Percentiles rank a stretch among this genome's conserved stretches.
These are phyloP conservation scores for Ganoderma meredithae DNA, from an alignment of 1,284 basidiomycete genomes.

Conservation along the genomic window DNA sequence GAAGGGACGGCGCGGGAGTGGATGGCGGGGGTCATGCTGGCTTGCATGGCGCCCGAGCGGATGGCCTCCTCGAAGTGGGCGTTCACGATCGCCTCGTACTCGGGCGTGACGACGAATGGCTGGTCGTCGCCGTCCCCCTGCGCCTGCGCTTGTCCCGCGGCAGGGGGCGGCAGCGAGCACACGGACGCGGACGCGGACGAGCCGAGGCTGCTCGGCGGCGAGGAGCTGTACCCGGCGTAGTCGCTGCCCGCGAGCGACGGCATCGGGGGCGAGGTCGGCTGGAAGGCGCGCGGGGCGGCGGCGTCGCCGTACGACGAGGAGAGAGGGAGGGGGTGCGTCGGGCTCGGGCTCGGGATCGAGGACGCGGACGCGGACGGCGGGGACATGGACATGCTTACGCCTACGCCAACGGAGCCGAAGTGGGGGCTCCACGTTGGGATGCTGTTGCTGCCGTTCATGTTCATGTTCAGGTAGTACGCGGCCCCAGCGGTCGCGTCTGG, in stretches of 20 bases:
- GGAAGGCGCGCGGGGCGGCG: constrained; percentile 3
- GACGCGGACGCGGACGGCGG: constrained; percentile 3
- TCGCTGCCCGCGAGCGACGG: constrained; percentile 21
- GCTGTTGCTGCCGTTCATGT: too few species aligned
- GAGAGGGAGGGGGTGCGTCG: constrained; percentile 15
- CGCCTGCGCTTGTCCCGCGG: constrained; percentile 12
- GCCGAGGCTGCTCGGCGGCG: constrained; percentile 28
- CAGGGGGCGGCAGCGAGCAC: constrained; percentile 5
- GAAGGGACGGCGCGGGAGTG: constrained; percentile 13
- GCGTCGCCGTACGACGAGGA: constrained; percentile 14
- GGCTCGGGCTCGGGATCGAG: constrained; percentile 20
- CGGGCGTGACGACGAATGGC: constrained; percentile 42
- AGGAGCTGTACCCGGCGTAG: constrained; percentile 27
- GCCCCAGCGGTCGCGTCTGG: background rate
- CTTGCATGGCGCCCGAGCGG: constrained; percentile 40
- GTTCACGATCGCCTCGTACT: constrained; percentile 42
- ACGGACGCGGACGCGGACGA: constrained; percentile 18
- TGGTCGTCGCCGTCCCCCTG: constrained; percentile 36
- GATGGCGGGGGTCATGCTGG: constrained; percentile 32
- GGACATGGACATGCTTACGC: constrained; percentile 9
- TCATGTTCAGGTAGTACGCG: constrained; percentile 14
- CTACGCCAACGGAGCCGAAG: constrained; percentile 10
- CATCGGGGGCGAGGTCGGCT: constrained; percentile 11
- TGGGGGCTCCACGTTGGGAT: constrained; percentile 21
- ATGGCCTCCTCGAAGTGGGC: constrained; percentile 40